Conservation (phyloP, 2,329 filamentous ascomycete genomes). For the Rutstroemia sp. region DNA sequence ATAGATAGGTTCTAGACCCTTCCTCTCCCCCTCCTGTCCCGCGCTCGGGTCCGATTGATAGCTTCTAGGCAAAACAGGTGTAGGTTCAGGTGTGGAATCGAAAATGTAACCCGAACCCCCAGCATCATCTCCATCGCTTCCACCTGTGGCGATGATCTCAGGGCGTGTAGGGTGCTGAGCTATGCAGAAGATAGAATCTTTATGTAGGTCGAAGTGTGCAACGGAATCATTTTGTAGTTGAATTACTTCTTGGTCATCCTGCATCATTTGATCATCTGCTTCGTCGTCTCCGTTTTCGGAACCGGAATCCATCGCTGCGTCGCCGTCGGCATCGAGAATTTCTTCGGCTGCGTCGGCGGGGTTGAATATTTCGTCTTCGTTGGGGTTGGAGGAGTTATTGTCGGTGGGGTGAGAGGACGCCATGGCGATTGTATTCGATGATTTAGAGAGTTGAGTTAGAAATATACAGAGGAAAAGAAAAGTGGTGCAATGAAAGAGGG, state of each 20-base stretch:
- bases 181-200: constrained; percentile 90
- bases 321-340: constrained; percentile 52
- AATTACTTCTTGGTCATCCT: constrained; percentile 57
- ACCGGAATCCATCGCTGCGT: constrained; percentile 74
- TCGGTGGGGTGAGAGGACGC: constrained; percentile 19
- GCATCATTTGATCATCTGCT: constrained; percentile 43
- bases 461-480: not conserved
- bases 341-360: constrained; percentile 74
- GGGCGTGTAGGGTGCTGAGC: constrained; percentile 80
- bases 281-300: constrained; percentile 51
- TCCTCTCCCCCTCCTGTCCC: constrained; percentile 45
- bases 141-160: constrained; percentile 78
- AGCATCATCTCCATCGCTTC: constrained; percentile 55
- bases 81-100: constrained; percentile 58
- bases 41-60: constrained; percentile 59
- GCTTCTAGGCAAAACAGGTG: constrained; percentile 68
- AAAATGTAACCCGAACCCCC: constrained; percentile 78
- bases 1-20: constrained; percentile 57
- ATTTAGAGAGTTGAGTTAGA: not conserved
- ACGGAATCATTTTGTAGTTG: constrained; percentile 83
- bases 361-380: constrained; percentile 66
- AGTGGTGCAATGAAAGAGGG: too few species aligned
- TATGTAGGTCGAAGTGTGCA: constrained; percentile 86
- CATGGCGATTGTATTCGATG: constrained; percentile 13
- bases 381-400: constrained; percentile 19